Evolutionary conservation across 2,329 filamentous ascomycete genomes (phyloP), one percentile per base, ranked within the genome.

Genomic region (Atkinsonella hypoxylon): DNA sequence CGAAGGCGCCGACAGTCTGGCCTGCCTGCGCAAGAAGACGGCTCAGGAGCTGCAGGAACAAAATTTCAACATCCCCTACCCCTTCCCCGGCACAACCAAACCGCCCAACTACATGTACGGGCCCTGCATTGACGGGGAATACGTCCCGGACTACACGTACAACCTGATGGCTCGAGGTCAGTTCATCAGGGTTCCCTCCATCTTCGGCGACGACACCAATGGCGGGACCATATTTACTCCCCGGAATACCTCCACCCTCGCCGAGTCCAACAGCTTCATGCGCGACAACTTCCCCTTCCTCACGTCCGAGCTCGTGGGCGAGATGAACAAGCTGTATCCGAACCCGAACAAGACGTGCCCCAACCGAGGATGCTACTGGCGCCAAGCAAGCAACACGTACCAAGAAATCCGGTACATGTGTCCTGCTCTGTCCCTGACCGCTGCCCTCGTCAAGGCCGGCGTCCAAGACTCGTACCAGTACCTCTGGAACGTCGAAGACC

Each of bases 401-500:
- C 61, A 63, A 13, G 61, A 70, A 30, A 57, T 63, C 44, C 59
- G 66, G 39, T 68, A 64, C 43, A 66, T 64, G 59, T 70, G 67
- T 45, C 62, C 67, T 0, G 57, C 63, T 3, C 55, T 68, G 13
- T 62, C 59, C 43, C 55, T 67, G 38, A 64, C 62, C 3, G 54
- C 58, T 6, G 53, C 56, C 2, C 55, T 71, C 12, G 54, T 59
- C 0, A 53, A 51, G 1, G 57, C 68, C 50, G 66, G 65, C 13
- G 57, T 70, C 34, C 26, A 61, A 17, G 58, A 62, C 1, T 77
- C 74, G 22, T 90, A 78, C 75, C 83, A 80, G 60, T 90, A 90
- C 62, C 78, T 77, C 41, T 87, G 81, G 67, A 77, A 83, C 50
- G 85, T 88, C 3, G 67, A 78, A 41, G 83, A 87, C 54, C 73